A percentile compares a stretch with the other conserved stretches of the same genome.
phyloP scores from a whole-genome alignment of 768 basidiomycete genomes.

The Coprinellus aureogranulatus region DNA sequence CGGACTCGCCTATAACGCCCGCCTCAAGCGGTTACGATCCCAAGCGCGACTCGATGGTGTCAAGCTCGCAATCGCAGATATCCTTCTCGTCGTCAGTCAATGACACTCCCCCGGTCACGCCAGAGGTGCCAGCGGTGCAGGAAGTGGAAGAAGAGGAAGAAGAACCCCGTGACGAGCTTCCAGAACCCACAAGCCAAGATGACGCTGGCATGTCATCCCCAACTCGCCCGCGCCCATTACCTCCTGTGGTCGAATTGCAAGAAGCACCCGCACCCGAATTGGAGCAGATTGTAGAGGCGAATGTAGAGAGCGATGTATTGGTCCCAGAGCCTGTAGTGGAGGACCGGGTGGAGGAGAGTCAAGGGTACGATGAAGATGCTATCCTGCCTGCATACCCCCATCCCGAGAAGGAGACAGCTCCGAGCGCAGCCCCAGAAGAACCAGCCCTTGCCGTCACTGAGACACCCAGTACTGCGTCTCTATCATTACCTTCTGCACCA shows the following conservation, averaged over 20 bases:
- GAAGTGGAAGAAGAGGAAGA: no score
- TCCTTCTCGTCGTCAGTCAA: not conserved
- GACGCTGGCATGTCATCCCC: not conserved
- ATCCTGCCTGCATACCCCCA: not conserved
- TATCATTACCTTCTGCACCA: constrained; percentile 2
- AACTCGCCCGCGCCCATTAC: not conserved
- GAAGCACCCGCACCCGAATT: not conserved
- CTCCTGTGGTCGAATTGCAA: not conserved
- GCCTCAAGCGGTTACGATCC: not conserved
- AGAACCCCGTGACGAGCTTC: not conserved
- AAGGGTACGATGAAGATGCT: not conserved
- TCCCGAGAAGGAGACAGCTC: not conserved
- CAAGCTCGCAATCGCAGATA: not conserved
- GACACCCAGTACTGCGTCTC: not conserved
- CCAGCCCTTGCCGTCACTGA: not conserved
- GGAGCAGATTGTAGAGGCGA: not conserved
- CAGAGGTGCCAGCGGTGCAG: not conserved
- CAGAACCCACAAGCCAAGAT: no score
- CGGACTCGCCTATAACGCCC: not conserved
- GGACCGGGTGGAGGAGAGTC: not conserved
- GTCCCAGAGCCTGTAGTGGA: not conserved
- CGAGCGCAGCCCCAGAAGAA: not conserved
- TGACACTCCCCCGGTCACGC: not conserved
- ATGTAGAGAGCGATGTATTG: not conserved
- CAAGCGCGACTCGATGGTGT: no score